Conservation (phyloP, 1,284 basidiomycete genomes). For the Blastosporella zonata region DNA sequence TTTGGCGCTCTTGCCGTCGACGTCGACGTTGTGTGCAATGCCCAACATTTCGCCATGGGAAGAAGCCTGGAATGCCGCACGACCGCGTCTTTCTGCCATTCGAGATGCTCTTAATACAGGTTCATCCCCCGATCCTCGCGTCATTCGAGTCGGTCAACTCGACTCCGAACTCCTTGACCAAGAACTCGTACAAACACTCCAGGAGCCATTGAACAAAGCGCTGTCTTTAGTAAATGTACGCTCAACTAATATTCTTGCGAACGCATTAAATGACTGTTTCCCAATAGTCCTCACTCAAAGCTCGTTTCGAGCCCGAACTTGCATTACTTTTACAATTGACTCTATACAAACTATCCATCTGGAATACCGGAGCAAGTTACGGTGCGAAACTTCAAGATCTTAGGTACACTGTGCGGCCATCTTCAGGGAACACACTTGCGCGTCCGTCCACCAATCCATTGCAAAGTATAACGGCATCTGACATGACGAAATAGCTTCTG, state of each 20-base stretch:
- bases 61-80: conserved; percentile 59
- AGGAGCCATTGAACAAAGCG: conserved; percentile 79
- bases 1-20: not conserved
- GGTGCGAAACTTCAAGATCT: conserved; percentile 92
- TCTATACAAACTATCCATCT: conserved; percentile 84
- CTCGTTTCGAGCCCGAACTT: conserved; percentile 81
- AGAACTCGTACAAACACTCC: conserved; percentile 81
- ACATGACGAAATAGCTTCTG: conserved; percentile 45
- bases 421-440: conserved; percentile 25
- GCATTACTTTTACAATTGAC: conserved; percentile 71
- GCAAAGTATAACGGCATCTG: conserved; percentile 19
- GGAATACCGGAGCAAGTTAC: conserved; percentile 82
- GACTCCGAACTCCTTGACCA: conserved; percentile 92
- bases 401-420: conserved; percentile 43
- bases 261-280: conserved; percentile 6
- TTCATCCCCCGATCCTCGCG: conserved; percentile 38
- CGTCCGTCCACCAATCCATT: conserved; percentile 29
- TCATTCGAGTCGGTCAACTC: conserved; percentile 85
- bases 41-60: conserved; percentile 42
- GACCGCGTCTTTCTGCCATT: conserved; percentile 49
- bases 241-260: conserved; percentile 19
- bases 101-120: conserved; percentile 34
- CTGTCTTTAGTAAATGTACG: conserved; percentile 70
- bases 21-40: conserved; percentile 8
- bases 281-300: conserved; percentile 55